phyloP scores from a whole-genome alignment of 768 basidiomycete genomes.

The Phylloporus rhodoxanthus region DNA sequence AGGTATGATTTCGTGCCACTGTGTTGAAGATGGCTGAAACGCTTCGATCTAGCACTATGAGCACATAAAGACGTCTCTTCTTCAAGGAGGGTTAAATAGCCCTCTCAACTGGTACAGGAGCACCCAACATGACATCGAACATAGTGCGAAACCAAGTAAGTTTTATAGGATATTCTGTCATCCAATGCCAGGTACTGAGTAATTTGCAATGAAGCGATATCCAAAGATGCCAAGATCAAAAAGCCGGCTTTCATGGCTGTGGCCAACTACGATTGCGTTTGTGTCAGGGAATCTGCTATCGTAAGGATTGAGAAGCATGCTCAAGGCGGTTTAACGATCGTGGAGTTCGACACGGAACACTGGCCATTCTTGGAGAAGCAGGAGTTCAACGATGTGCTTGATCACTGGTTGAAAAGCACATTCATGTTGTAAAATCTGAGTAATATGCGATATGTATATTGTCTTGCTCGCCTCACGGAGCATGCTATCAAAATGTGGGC shows the following conservation, averaged over 20 bases:
- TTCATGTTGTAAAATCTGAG: too few relatives aligned
- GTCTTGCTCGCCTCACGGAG: not conserved
- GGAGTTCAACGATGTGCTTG: constrained; percentile 32
- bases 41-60: constrained; percentile 22
- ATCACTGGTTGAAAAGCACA: constrained; percentile 27
- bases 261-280: constrained; percentile 32
- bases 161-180: not conserved
- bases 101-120: constrained; percentile 37
- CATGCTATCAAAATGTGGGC: not conserved
- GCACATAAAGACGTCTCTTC: constrained; percentile 24
- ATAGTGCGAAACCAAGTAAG: constrained; percentile 27
- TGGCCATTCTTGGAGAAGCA: constrained; percentile 34
- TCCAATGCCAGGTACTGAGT: not conserved
- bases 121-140: constrained; percentile 24
- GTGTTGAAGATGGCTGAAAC: not conserved
- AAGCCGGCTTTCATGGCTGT: constrained; percentile 37
- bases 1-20: constrained; percentile 20
- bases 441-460: not conserved
- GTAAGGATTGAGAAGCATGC: constrained; percentile 25
- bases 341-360: constrained; percentile 35
- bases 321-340: constrained; percentile 23
- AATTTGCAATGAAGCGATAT: constrained; percentile 11
- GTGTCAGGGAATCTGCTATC: constrained; percentile 21
- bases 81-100: constrained; percentile 28
- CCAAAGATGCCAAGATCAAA: constrained; percentile 23